Base-by-base conservation (phyloP, 1,139 yeast species). In the Scheffersomyces parashehatae region DNA sequence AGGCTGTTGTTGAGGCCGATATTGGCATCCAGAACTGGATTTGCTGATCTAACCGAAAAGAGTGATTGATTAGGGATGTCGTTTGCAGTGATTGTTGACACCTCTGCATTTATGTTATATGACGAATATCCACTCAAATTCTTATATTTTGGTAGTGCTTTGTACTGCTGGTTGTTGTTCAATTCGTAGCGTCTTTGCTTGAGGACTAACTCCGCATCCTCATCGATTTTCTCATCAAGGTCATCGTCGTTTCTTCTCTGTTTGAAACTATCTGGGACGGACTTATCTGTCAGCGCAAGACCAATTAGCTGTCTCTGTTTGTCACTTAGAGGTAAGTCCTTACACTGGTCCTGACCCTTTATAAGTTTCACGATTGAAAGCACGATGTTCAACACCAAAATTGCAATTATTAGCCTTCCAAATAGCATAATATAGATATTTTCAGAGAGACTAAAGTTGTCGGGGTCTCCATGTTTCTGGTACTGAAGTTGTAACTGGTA, bases 261-360 rank as follows among this genome's bases (percentile, higher is more conserved):
- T 4, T 41, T 48, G 26, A 20, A 6, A 20, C 26, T 20, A 5
- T 20, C 26, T 20, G 26, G 8, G 7, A 6, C 8, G 3, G 26
- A 20, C 8, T 20, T 20, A 12, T 28, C 31, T 20, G 26, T 20
- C 26, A 20, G 26, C 31, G 37, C 33, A 26, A 73, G 57, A 1
- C 77, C 79, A 28, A 73, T 58, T 14, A 73, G 53, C 28, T 52
- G 48, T 36, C 78, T 51, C 51, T 74, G 79, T 29, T 54, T 59
- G 41, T 62, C 61, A 34, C 61, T 69, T 45, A 74, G 61, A 2
- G 78, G 77, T 40, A 74, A 60, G 50, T 73, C 78, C 36, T 53
- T 49, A 45, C 79, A 73, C 51, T 72, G 75, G 48, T 73, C 78
- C 39, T 62, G 68, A 1, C 68, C 64, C 45, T 58, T 58, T 14